These are phyloP conservation scores for Hamiltosporidium tvaerminnensis DNA, from an alignment of 371 early-diverging fungal species.

Conservation along the genomic window DNA sequence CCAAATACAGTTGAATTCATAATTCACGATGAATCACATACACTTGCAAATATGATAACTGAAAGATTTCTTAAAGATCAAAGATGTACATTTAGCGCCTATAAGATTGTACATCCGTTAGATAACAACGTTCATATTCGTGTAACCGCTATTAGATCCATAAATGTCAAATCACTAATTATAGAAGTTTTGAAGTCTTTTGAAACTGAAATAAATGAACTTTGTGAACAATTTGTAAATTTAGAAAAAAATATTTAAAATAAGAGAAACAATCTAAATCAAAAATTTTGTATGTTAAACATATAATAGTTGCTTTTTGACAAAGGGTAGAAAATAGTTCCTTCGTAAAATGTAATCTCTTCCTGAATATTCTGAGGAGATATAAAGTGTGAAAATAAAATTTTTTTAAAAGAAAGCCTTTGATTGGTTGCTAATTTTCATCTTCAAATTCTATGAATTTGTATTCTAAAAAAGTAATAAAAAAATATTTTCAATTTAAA, in stretches of 20 bases:
- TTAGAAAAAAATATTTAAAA: neutral
- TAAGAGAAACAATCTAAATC: too few species aligned
- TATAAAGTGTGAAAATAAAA: too few species aligned
- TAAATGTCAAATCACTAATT: conserved; percentile 10
- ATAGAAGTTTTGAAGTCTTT: conserved; percentile 14
- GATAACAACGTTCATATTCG: conserved; percentile 21
- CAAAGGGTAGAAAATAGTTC: too few species aligned
- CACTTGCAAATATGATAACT: conserved; percentile 17
- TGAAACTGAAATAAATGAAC: conserved; percentile 12
- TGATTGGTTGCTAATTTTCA: too few species aligned
- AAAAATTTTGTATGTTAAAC: too few species aligned
- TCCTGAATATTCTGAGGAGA: too few species aligned
- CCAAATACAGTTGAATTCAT: conserved; percentile 31
- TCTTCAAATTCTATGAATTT: too few species aligned
- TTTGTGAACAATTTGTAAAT: conserved; percentile 13
- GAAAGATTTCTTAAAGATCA: conserved; percentile 28
- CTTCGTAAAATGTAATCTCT: too few species aligned
- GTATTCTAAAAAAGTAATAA: too few species aligned
- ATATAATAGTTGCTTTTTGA: too few species aligned
- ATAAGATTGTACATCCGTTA: conserved; percentile 34
- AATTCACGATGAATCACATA: conserved; percentile 34
- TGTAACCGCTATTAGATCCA: conserved; percentile 12
- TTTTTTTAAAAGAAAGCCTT: too few species aligned
- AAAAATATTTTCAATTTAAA: too few species aligned
- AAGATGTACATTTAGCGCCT: conserved; percentile 30